Base-by-base conservation (phyloP, 768 basidiomycete species). In the Phylloporus sp. region DNA sequence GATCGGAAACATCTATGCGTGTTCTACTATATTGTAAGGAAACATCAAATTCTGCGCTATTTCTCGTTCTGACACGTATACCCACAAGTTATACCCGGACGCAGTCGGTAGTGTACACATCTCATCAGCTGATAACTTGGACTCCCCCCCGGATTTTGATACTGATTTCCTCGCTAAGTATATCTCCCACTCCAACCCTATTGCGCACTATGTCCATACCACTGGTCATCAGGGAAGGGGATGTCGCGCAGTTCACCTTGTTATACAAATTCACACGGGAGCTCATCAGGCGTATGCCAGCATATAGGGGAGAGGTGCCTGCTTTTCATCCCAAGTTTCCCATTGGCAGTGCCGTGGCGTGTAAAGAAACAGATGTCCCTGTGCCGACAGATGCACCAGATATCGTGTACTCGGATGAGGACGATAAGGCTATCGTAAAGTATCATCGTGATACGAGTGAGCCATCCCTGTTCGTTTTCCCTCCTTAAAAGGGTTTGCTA, bases 211-310 rank as follows among this genome's bases (percentile, higher is more conserved):
- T 20, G 24, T 18, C 15, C 3, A 45, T 32, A 13, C 11, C 9
- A 9, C 29, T n/a, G 20, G 28, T 16, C 18, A 5, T 16, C 27
- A 60, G 59, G 22, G 35, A 53, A 3, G 50, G 70, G 7, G 79
- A 81, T 59, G 22, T 85, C 10, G 72, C 61, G 2, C 64, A 75
- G 16, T 57, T 82, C 44, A 70, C 71, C 49, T 79, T 78, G 74
- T 69, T 61, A 0, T 85, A 82, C 64, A 85, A 85, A 58, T 74
- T 72, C 45, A 52, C 63, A 5, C 72, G 81, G 3, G 82, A 85
- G 65, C 50, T 80, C 16, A 70, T 72, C n/a, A n/a, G n/a, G n/a
- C n/a, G n/a, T n/a, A n/a, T n/a, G n/a, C n/a, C n/a, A n/a, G n/a
- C n/a, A n/a, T 58, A 53, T 29, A 46, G 57, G 23, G 59, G 59